Percentiles rank a stretch among this genome's conserved stretches.
phyloP scores from a whole-genome alignment of 179 eudicot genomes.

The Actinidia polygama region DNA sequence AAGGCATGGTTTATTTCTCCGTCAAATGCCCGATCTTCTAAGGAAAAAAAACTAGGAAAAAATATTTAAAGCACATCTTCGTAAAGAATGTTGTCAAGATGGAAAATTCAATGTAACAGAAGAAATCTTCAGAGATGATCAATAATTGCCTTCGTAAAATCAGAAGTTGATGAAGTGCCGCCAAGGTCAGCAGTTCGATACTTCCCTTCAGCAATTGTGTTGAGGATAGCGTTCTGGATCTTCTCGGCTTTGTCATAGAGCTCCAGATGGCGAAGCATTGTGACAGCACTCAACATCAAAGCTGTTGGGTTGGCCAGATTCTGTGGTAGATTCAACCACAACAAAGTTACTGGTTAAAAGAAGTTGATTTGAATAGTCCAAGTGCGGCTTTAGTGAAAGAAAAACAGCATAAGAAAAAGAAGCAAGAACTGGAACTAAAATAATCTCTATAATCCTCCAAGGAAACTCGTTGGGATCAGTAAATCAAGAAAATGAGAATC shows the following conservation, averaged over 20 bases:
- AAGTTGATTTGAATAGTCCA: background rate
- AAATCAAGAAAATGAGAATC: background rate
- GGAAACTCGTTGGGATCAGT: background rate
- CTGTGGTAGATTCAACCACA: slow-evolving; percentile 33
- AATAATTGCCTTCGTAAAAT: slow-evolving; percentile 86
- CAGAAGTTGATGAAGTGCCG: slow-evolving; percentile 74
- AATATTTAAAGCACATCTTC: background rate
- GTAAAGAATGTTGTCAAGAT: slow-evolving; percentile 4
- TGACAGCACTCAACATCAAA: slow-evolving; percentile 81
- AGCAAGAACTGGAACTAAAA: background rate
- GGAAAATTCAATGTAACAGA: slow-evolving; percentile 8
- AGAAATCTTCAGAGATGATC: slow-evolving; percentile 65
- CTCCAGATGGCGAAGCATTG: slow-evolving; percentile 87
- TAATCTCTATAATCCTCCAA: background rate
- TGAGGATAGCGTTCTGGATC: slow-evolving; percentile 78
- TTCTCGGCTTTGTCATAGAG: slow-evolving; percentile 82
- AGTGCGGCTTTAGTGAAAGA: background rate
- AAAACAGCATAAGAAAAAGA: background rate
- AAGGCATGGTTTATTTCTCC: background rate
- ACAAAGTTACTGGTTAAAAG: background rate
- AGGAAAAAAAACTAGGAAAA: background rate
- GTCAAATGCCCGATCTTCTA: background rate
- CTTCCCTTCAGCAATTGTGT: slow-evolving; percentile 89
- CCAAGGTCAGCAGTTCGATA: slow-evolving; percentile 95
- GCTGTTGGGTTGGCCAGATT: slow-evolving; percentile 98